A percentile compares a stretch with the other conserved stretches of the same genome.
phyloP scores from a whole-genome alignment of 2,329 filamentous ascomycete genomes.

The Colletotrichum sp. region DNA sequence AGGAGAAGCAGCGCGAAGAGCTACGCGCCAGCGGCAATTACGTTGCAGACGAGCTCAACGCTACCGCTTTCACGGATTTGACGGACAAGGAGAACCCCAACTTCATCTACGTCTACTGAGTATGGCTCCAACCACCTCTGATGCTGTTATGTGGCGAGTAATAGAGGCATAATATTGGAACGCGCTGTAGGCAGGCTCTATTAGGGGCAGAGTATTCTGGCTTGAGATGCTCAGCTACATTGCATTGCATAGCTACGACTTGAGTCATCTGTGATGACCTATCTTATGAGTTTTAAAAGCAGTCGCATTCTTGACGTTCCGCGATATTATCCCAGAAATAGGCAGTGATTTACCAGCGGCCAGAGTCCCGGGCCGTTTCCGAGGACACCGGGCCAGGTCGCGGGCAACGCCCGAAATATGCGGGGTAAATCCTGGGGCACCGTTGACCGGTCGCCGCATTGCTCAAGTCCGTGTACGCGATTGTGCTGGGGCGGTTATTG shows the following conservation, averaged over 20 bases:
- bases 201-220: background rate
- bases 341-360: background rate
- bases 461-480: background rate
- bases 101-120: slow-evolving; percentile 44
- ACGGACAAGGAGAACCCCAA: slow-evolving; percentile 49
- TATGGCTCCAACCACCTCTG: background rate
- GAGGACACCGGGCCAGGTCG: background rate
- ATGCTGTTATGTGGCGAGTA: background rate
- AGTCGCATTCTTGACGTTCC: background rate
- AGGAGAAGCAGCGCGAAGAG: slow-evolving; percentile 37
- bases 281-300: background rate
- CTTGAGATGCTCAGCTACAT: background rate
- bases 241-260: background rate
- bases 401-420: background rate
- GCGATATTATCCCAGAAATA: background rate
- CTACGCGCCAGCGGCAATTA: slow-evolving; percentile 29
- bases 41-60: slow-evolving; percentile 34
- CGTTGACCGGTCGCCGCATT: background rate
- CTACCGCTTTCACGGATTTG: slow-evolving; percentile 45
- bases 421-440: background rate
- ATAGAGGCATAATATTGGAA: background rate
- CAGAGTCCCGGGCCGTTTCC: background rate
- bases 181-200: background rate
- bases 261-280: background rate
- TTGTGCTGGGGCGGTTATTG: accelerated